Base-by-base conservation (phyloP, 2,329 filamentous ascomycete genomes). In the Plenodomus tracheiphilus region DNA sequence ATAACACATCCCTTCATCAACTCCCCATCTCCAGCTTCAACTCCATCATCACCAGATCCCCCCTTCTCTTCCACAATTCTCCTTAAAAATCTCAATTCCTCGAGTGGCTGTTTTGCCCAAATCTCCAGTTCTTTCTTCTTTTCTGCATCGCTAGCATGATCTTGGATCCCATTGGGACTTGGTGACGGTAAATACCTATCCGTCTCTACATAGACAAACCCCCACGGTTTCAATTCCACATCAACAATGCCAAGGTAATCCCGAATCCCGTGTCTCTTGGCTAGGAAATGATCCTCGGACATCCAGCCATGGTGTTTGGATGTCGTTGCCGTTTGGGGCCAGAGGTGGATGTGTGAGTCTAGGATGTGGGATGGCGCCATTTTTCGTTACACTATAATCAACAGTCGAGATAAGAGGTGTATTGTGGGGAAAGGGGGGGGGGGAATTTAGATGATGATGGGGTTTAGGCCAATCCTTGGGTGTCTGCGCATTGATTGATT, bases 281-380 rank as follows among this genome's bases (percentile, higher is more conserved):
- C 79, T 42, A 95, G 78, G 4, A 84, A 79, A 47, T 67, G 58
- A 16, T 51, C 46, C 4, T 83, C 75, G 3, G 72, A 80, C 74
- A 84, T 83, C 91, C 91, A 96, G 49, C 82, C 75, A 54, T 95
- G 82, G 34, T 82, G 81, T 46, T 79, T 67, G 43, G 88, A 68
- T 62, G 93, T 71, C 2, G 70, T 69, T 39, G 75, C 88, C 44
- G 82, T 81, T 39, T 77, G 73, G 38, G 90, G 88, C 78, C 85
- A 96, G 65, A 97, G 85, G 76, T 97, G 92, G 74, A 97, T 87
- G 78, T 97, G 93, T 34, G 90, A 87, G 77, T 97, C 92, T 72
- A 97, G 84, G 66, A 96, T 86, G 21, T 54, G 55, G 35, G 49
- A 54, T 3, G 58, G 53, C 13, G 65, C 38, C 68, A 71, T 69